A percentile compares a stretch with the other conserved stretches of the same genome.
phyloP scores from a whole-genome alignment of 352 stramenopile genomes.

The Phytophthora aleatoria region DNA sequence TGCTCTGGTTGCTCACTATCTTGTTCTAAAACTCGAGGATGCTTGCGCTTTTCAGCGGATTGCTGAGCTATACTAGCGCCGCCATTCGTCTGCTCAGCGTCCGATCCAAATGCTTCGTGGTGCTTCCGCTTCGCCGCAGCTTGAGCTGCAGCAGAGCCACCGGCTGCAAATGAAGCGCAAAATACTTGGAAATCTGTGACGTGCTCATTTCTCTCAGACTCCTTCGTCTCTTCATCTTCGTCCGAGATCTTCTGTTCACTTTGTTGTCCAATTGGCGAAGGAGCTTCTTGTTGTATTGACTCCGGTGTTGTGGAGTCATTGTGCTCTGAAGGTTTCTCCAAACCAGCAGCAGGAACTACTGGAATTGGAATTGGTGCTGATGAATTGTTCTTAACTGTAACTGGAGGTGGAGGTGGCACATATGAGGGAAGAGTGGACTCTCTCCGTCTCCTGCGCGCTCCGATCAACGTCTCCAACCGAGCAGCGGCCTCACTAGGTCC shows the following conservation, averaged over 20 bases:
- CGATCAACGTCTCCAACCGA: slow-evolving; percentile 31
- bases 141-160: slow-evolving; percentile 30
- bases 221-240: slow-evolving; percentile 23
- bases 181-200: slow-evolving; percentile 36
- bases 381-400: slow-evolving; percentile 1
- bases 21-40: slow-evolving; percentile 9
- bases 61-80: not conserved
- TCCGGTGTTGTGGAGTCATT: not conserved
- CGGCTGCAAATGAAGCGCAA: slow-evolving; percentile 39
- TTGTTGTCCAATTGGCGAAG: not conserved
- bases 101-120: slow-evolving; percentile 32
- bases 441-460: slow-evolving; percentile 23
- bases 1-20: not conserved
- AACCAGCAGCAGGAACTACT: not conserved
- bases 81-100: slow-evolving; percentile 10
- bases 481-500: slow-evolving; percentile 20
- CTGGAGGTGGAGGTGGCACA: not conserved
- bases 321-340: slow-evolving; percentile 2
- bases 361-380: not conserved
- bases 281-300: not conserved
- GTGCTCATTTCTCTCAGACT: slow-evolving; percentile 5
- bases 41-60: slow-evolving; percentile 17
- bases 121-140: slow-evolving; percentile 31
- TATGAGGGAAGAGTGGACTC: not conserved
- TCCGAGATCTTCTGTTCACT: slow-evolving; percentile 9